phyloP scores from a whole-genome alignment of 2,329 filamentous ascomycete genomes.

The Penicillium capsulatum region DNA sequence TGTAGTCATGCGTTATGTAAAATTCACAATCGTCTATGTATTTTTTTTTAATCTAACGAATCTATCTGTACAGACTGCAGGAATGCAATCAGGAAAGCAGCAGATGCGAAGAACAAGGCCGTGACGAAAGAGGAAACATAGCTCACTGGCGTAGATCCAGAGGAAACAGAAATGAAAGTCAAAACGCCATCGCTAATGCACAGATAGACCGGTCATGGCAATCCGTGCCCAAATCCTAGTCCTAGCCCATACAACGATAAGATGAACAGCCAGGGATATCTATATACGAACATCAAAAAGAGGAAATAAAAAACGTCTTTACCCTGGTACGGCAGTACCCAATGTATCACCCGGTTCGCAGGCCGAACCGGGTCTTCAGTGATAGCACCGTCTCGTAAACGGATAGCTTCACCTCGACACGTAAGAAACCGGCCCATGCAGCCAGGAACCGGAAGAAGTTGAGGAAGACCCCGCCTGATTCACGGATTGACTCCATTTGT shows the following conservation, averaged over 20 bases:
- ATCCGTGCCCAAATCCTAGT: slow-evolving; percentile 21
- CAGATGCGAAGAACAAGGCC: slow-evolving; percentile 1
- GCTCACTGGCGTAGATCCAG: background rate
- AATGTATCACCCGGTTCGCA: slow-evolving; percentile 23
- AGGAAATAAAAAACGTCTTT: slow-evolving; percentile 1
- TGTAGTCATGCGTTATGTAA: too few species aligned
- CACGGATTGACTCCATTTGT: slow-evolving; percentile 49
- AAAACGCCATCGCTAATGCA: slow-evolving; percentile 31
- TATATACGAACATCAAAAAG: slow-evolving; percentile 13
- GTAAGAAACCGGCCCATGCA: slow-evolving; percentile 52
- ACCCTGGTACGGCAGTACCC: too few species aligned
- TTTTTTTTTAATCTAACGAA: slow-evolving; percentile 10
- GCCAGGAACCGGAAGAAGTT: slow-evolving; percentile 51
- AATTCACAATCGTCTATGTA: slow-evolving; percentile 7
- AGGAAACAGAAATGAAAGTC: slow-evolving; percentile 4
- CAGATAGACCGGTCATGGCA: slow-evolving; percentile 21
- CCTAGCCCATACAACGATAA: too few species aligned
- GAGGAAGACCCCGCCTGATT: slow-evolving; percentile 48
- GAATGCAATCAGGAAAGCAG: background rate
- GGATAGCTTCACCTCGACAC: slow-evolving; percentile 55
- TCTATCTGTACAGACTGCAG: slow-evolving; percentile 18
- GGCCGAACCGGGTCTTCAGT: slow-evolving; percentile 48
- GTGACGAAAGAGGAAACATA: background rate
- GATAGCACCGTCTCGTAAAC: slow-evolving; percentile 57
- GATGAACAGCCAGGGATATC: slow-evolving; percentile 11